Conservation (phyloP, 768 basidiomycete species). For the Mycena crocata region DNA sequence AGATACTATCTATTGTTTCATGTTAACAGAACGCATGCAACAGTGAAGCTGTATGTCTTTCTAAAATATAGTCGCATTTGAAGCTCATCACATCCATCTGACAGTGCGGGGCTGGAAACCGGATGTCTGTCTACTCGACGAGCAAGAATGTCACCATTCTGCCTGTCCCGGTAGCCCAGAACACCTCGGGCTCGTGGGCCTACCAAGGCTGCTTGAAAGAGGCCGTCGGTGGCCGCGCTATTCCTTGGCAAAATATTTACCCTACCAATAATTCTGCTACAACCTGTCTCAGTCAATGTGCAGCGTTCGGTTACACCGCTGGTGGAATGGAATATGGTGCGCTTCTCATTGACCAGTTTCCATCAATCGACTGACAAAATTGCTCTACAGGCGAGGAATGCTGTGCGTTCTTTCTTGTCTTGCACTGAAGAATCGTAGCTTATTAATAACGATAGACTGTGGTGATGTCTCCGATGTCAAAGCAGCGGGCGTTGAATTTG, state of each 20-base stretch:
- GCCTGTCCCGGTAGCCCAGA: slow-evolving; percentile 69
- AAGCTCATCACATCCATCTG: neutral
- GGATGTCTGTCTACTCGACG: slow-evolving; percentile 76
- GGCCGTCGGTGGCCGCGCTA: slow-evolving; percentile 56
- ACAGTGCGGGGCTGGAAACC: slow-evolving; percentile 76
- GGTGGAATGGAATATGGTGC: slow-evolving; percentile 66
- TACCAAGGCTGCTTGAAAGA: slow-evolving; percentile 79
- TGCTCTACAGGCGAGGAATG: slow-evolving; percentile 74
- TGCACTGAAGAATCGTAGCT: neutral
- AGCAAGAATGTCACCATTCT: slow-evolving; percentile 62
- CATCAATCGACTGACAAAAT: neutral
- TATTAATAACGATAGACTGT: slow-evolving; percentile 60
- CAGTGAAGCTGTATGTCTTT: slow-evolving; percentile 61
- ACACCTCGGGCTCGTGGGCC: slow-evolving; percentile 71
- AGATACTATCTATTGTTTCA: slow-evolving; percentile 1
- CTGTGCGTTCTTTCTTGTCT: slow-evolving; percentile 58
- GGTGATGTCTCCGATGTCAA: slow-evolving; percentile 73
- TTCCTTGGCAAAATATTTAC: slow-evolving; percentile 73
- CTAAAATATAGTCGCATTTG: neutral
- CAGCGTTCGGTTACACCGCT: slow-evolving; percentile 76
- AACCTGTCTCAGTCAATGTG: slow-evolving; percentile 76
- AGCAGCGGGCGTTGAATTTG: slow-evolving; percentile 51
- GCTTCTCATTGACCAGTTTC: too few species aligned
- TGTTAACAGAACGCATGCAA: slow-evolving; percentile 1
- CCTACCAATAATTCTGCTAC: slow-evolving; percentile 72